Evolutionary conservation across 352 stramenopile genomes (phyloP).

Genomic region (Phytophthora boehmeriae): DNA sequence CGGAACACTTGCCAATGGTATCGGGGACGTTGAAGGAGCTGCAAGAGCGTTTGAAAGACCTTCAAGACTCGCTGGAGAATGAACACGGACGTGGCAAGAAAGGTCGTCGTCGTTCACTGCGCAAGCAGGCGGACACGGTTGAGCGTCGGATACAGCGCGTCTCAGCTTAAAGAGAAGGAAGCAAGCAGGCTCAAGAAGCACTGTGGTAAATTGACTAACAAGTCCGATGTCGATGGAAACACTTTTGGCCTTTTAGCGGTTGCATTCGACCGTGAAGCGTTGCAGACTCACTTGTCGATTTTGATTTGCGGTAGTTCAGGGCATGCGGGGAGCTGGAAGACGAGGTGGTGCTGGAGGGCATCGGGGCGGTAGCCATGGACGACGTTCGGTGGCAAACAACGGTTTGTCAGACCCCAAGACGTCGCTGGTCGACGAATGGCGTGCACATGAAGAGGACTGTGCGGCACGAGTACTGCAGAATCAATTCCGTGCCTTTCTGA

Average conservation of each 20-base stretch:
- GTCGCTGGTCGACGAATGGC: conserved; percentile 60
- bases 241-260: conserved; percentile 20
- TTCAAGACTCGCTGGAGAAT: conserved; percentile 38
- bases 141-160: conserved; percentile 59
- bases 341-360: conserved; percentile 27
- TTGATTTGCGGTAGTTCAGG: conserved; percentile 5
- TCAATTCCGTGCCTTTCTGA: conserved; percentile 42
- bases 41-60: conserved; percentile 25
- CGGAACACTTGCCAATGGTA: conserved; percentile 60
- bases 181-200: neutral
- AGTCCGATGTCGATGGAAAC: conserved; percentile 14
- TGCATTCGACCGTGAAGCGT: conserved; percentile 19
- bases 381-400: conserved; percentile 27
- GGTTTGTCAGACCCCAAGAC: conserved; percentile 31
- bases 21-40: conserved; percentile 49
- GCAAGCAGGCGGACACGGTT: conserved; percentile 82
- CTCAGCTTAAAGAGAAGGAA: neutral
- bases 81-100: conserved; percentile 61
- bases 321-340: conserved; percentile 30
- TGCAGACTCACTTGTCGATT: conserved; percentile 6
- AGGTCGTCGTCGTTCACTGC: conserved; percentile 72
- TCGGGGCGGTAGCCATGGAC: conserved; percentile 23
- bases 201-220: conserved; percentile 24
- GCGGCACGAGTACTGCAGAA: conserved; percentile 57
- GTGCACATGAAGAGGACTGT: conserved; percentile 58